These are phyloP conservation scores for Mrakia frigida DNA, from an alignment of 768 basidiomycete genomes.

Conservation along the genomic window DNA sequence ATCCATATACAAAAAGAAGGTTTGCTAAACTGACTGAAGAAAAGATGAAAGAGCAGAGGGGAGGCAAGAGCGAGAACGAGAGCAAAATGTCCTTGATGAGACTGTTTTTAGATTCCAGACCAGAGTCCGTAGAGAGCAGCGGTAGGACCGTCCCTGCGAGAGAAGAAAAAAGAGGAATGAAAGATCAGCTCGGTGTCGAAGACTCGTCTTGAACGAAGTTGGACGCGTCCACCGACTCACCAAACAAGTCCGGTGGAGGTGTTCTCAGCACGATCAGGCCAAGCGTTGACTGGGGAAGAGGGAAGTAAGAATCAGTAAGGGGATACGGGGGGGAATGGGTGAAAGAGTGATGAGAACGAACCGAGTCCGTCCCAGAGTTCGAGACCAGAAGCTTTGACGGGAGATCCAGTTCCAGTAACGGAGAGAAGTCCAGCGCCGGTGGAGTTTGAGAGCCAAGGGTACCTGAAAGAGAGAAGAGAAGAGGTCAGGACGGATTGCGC, in stretches of 20 bases:
- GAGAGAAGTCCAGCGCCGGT: conserved; percentile 35
- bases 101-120: not conserved
- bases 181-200: not conserved
- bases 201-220: not conserved
- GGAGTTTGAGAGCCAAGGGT: conserved; percentile 37
- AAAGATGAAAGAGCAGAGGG: not conserved
- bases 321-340: not conserved
- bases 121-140: conserved; percentile 8
- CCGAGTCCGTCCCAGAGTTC: conserved; percentile 37
- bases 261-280: conserved; percentile 34
- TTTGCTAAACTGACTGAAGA: not conserved
- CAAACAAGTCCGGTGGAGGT: conserved; percentile 34
- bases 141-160: conserved; percentile 25
- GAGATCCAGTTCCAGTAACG: conserved; percentile 3
- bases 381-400: conserved; percentile 27
- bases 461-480: conserved; percentile 3
- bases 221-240: not conserved
- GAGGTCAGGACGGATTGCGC: not conserved
- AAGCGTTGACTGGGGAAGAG: conserved; percentile 32
- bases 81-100: not conserved
- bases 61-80: not conserved
- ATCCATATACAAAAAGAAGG: too few species aligned
- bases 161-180: not conserved
- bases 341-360: not conserved
- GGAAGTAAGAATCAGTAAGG: too few species aligned